These are phyloP conservation scores for Psilocybe mexicana DNA, from an alignment of 1,284 basidiomycete genomes.

Conservation along the genomic window DNA sequence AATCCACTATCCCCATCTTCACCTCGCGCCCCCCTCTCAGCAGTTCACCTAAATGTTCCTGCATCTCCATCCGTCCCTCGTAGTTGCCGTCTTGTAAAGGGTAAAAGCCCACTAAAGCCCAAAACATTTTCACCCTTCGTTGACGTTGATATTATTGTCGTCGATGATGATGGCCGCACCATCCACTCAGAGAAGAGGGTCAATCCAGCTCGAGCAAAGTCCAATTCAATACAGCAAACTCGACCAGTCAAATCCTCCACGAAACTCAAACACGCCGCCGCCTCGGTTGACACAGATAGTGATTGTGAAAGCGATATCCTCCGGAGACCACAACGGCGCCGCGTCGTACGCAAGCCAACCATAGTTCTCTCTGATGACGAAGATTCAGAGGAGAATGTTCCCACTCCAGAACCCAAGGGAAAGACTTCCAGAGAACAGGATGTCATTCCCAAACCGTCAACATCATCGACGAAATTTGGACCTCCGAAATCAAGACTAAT, in stretches of 20 bases:
- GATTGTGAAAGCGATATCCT: constrained; percentile 24
- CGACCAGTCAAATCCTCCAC: background rate
- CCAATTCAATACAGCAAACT: constrained; percentile 21
- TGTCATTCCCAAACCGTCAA: constrained; percentile 2
- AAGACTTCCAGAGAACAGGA: constrained; percentile 15
- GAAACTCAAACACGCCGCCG: background rate
- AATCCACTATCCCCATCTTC: constrained; percentile 22
- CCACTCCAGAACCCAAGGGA: constrained; percentile 20
- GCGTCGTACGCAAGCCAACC: constrained; percentile 17
- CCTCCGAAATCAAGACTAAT: constrained; percentile 11
- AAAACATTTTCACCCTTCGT: constrained; percentile 48
- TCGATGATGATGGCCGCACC: constrained; percentile 58
- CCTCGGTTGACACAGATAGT: constrained; percentile 14
- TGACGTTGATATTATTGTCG: constrained; percentile 63
- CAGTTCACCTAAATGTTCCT: constrained; percentile 42
- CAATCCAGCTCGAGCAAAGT: constrained; percentile 37
- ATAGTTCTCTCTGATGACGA: constrained; percentile 40
- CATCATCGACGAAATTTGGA: constrained; percentile 5
- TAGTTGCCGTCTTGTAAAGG: constrained; percentile 28
- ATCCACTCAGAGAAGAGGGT: constrained; percentile 57
- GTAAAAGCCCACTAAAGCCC: constrained; percentile 34
- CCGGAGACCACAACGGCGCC: constrained; percentile 21
- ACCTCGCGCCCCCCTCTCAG: constrained; percentile 43
- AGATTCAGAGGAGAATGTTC: constrained; percentile 29
- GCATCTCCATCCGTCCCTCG: constrained; percentile 38